phyloP scores from a whole-genome alignment of 1,139 yeast species.

The Wickerhamiella pararugosa region DNA sequence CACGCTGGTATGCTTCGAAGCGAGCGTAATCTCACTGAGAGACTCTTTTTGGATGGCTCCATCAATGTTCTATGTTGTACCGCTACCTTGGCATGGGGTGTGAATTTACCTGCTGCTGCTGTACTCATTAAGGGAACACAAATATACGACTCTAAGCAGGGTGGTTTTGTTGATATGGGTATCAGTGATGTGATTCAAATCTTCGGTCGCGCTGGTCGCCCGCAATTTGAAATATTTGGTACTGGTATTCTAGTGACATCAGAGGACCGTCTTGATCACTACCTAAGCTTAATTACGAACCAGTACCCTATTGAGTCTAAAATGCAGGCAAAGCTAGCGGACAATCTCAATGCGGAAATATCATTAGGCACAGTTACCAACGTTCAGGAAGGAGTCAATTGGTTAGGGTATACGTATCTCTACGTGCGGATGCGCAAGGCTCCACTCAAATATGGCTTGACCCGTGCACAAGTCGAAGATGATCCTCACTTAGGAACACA shows the following conservation, averaged over 20 bases:
- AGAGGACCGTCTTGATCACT: constrained; percentile 68
- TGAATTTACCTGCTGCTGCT: constrained; percentile 93
- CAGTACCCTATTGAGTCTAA: constrained; percentile 95
- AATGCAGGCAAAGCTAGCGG: constrained; percentile 62
- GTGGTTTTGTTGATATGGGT: constrained; percentile 87
- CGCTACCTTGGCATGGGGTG: constrained; percentile 99
- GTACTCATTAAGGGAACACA: constrained; percentile 95
- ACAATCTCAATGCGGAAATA: constrained; percentile 90
- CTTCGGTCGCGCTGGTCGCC: constrained; percentile 99
- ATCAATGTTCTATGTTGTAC: constrained; percentile 89
- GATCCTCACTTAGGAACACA: constrained; percentile 70
- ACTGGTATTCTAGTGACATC: constrained; percentile 85
- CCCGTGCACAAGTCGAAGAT: constrained; percentile 66
- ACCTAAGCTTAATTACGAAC: constrained; percentile 72
- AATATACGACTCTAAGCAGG: constrained; percentile 85
- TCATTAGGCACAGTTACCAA: constrained; percentile 91
- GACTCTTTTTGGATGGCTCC: constrained; percentile 72
- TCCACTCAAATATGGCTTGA: constrained; percentile 88
- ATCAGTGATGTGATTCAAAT: constrained; percentile 95
- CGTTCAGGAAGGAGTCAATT: constrained; percentile 84
- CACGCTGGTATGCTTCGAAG: constrained; percentile 95
- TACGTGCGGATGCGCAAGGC: constrained; percentile 89
- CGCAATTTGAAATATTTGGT: constrained; percentile 86
- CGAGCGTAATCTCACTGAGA: constrained; percentile 81
- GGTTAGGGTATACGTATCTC: constrained; percentile 94